Evolutionary conservation across 2,329 filamentous ascomycete species (phyloP), one percentile per base, ranked within the genome.

Genomic region (Colletotrichum chrysophilum): DNA sequence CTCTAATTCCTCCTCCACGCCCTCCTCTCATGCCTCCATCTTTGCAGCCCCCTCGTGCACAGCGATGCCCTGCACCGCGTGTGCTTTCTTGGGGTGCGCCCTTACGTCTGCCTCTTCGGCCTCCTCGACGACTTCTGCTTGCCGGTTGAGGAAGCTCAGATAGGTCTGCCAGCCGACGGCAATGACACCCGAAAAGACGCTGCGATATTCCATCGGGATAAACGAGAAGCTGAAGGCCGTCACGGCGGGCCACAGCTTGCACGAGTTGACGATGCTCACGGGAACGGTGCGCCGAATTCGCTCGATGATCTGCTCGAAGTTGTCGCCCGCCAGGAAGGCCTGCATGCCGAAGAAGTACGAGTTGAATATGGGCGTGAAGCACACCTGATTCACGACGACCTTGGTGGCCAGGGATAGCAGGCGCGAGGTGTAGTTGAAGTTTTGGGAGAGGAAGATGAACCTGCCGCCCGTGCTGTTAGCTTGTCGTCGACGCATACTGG

Each of bases 81-180:
- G 64, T 8, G 21, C 28, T 60, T 60, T 69, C 32, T 60, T 34
- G 2, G 48, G 34, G 26, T 66, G 70, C 9, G 28, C 34, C 21
- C 38, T 77, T 55, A 70, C 61, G 4, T 60, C 61, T 16, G 62
- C 64, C 26, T 75, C 66, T 26, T 74, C 62, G 24, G 74, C 70
- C 55, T 70, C 76, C 38, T 78, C 78, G 28, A 77, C 86, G 65
- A 87, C 87, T 83, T 95, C 95, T 3, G 94, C 95, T 77, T 88
- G 87, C 80, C 93, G 90, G 80, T 98, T 98, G 80, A 98, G 84
- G 84, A 92, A 94, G 79, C 93, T 95, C 79, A 98, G 82, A 87
- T 98, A 98, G 1, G 95, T 96, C 89, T 98, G 96, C 96, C 96
- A 98, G 0, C 94, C 94, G 67, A 98, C 93, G 2, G 95, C 95